Percentiles rank a stretch among this genome's conserved stretches.
These are phyloP conservation scores for Saksenaea vasiformis DNA, from an alignment of 371 early-diverging fungal species.

Conservation along the genomic window DNA sequence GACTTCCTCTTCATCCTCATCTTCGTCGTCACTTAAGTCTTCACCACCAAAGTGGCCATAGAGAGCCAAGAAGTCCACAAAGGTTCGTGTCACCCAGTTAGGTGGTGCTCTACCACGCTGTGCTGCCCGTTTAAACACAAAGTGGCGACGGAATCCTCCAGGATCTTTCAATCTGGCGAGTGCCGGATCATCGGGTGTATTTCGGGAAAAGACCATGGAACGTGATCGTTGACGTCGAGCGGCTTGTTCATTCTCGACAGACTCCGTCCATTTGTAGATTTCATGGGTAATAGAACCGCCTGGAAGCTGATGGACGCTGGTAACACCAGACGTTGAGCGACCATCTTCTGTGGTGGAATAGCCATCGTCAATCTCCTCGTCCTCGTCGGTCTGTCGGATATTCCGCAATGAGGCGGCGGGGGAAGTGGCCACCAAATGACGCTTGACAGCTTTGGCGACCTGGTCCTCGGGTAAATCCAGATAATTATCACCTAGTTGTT, in stretches of 20 bases:
- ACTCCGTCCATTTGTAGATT: slow-evolving; percentile 61
- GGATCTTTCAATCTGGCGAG: slow-evolving; percentile 62
- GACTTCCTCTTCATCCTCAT: slow-evolving; percentile 27
- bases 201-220: slow-evolving; percentile 39
- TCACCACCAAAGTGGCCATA: slow-evolving; percentile 95
- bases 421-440: slow-evolving; percentile 61
- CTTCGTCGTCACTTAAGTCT: slow-evolving; percentile 47
- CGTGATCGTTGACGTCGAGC: slow-evolving; percentile 39
- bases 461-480: slow-evolving; percentile 64
- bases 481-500: slow-evolving; percentile 29
- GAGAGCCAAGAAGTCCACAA: slow-evolving; percentile 91
- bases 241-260: slow-evolving; percentile 33
- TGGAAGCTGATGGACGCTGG: slow-evolving; percentile 43
- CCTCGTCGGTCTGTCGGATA: slow-evolving; percentile 9
- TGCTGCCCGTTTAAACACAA: slow-evolving; percentile 76
- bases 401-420: slow-evolving; percentile 30
- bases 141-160: slow-evolving; percentile 91
- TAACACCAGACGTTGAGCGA: slow-evolving; percentile 5
- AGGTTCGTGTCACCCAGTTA: slow-evolving; percentile 80
- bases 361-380: neutral
- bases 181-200: slow-evolving; percentile 35
- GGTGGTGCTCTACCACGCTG: slow-evolving; percentile 67
- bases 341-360: slow-evolving; percentile 6
- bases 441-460: slow-evolving; percentile 67
- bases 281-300: slow-evolving; percentile 62